Base-by-base conservation (phyloP, 495 filamentous ascomycete genomes). In the Talaromyces stipitatus region DNA sequence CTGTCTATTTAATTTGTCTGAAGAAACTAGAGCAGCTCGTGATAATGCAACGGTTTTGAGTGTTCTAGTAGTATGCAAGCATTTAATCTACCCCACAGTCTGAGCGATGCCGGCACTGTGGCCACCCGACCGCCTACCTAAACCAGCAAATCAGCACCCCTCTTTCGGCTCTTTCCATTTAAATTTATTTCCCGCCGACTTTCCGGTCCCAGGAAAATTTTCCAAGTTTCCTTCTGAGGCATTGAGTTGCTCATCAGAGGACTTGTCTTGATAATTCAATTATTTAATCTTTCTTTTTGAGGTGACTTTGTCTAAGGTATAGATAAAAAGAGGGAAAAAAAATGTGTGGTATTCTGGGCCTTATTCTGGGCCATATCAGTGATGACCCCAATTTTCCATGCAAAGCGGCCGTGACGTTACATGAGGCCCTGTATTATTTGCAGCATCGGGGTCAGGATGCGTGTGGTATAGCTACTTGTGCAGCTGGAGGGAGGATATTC, bases 361-460 rank as follows among this genome's bases (percentile, higher is more conserved):
- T 92, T 55, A 90, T 95, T 59, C 83, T 90, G 50, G 89, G 85
- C 56, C 82, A 89, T 61, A 73, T 78, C 29, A 68, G 71, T 61
- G 79, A 80, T 33, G 79, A 78, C 51, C 70, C 75, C 24, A 38
- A 55, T 26, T 55, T 55, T 16, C 54, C 54, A 23, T 55, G 54
- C 54, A 55, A 55, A 28, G 88, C 88, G 32, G 89, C 88, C 22
- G 80, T 85, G 58, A 89, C 95, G 64, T 78, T 96, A 29, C 92
- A 96, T 74, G 91, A 96, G 70, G 87, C 88, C 10, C 80, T 96
- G 11, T 95, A 94, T 70, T 85, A 91, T 60, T 83, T 96, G 12
- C 91, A 91, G 72, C 87, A 80, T 64, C 70, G 91, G 64, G 90
- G 91, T 54, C 90, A 96, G 68, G 92, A 96, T 86, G 92, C 92